These are phyloP conservation scores for Teratosphaeria gauchensis DNA, from an alignment of 2,329 filamentous ascomycete species.

Conservation along the genomic window DNA sequence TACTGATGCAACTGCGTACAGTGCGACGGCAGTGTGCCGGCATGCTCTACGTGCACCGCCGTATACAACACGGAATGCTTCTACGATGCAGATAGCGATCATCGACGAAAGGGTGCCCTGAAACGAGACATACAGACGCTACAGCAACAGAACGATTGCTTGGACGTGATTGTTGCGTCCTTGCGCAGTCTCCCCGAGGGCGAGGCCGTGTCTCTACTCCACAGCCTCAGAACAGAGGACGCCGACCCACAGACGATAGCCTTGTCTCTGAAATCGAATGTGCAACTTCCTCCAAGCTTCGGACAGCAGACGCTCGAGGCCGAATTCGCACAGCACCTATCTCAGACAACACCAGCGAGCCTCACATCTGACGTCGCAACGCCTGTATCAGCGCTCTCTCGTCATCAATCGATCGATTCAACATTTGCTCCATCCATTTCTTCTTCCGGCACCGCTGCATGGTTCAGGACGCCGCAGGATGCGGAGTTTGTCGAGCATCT, in stretches of 20 bases:
- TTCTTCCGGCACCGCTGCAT: conserved; percentile 8
- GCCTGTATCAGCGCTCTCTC: conserved; percentile 6
- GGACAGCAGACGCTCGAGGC: conserved; percentile 24
- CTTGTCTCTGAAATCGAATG: conserved; percentile 31
- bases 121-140: conserved; percentile 31
- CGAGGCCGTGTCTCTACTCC: conserved; percentile 34
- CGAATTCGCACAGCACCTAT: conserved; percentile 21
- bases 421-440: conserved; percentile 2
- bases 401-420: conserved; percentile 10
- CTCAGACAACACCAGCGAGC: conserved; percentile 9
- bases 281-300: conserved; percentile 26
- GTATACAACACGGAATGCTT: conserved; percentile 42
- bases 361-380: conserved; percentile 3
- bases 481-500: conserved; percentile 27
- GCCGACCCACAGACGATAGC: conserved; percentile 31
- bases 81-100: conserved; percentile 42
- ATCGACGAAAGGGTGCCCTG: conserved; percentile 33
- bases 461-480: conserved; percentile 25
- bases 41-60: conserved; percentile 42
- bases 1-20: conserved; percentile 16
- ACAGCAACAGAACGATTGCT: conserved; percentile 27
- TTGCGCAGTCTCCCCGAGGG: conserved; percentile 36
- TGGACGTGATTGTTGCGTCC: conserved; percentile 34
- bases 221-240: conserved; percentile 32
- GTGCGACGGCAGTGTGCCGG: conserved; percentile 41